These are phyloP conservation scores for Boletus patriciae DNA, from an alignment of 768 basidiomycete species.

Conservation along the genomic window DNA sequence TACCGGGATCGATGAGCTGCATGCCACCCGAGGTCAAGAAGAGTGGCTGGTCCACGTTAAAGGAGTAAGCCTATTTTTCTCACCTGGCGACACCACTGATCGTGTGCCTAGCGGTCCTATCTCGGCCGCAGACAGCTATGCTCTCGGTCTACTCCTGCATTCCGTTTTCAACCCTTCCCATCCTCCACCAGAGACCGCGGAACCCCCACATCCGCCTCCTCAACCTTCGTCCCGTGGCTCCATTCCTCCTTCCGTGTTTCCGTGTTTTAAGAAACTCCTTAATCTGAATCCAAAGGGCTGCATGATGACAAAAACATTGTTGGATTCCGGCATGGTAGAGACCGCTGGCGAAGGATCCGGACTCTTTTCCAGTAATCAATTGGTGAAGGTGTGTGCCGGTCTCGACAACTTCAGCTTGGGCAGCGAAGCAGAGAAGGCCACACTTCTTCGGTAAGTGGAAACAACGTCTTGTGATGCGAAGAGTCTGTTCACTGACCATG, in stretches of 20 bases:
- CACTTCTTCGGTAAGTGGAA: constrained; percentile 59
- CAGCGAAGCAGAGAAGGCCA: constrained; percentile 76
- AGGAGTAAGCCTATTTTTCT: constrained; percentile 58
- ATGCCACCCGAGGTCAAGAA: constrained; percentile 88
- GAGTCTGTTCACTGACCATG: not conserved
- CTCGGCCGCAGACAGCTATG: constrained; percentile 80
- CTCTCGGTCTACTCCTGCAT: constrained; percentile 83
- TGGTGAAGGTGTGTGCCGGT: constrained; percentile 82
- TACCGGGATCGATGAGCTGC: constrained; percentile 60
- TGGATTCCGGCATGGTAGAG: constrained; percentile 77
- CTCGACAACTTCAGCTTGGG: constrained; percentile 83
- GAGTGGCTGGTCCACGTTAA: constrained; percentile 76
- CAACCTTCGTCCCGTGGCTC: constrained; percentile 71
- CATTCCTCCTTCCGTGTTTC: constrained; percentile 75
- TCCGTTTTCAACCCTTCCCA: constrained; percentile 82
- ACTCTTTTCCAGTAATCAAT: constrained; percentile 79
- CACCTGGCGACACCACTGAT: not conserved
- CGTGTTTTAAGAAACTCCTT: constrained; percentile 81
- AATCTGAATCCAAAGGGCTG: constrained; percentile 86
- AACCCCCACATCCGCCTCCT: constrained; percentile 77
- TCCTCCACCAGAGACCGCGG: constrained; percentile 65
- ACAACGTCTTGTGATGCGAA: not conserved
- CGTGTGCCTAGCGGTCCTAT: constrained; percentile 42
- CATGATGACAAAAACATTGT: constrained; percentile 70
- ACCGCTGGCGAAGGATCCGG: constrained; percentile 56